A percentile compares a stretch with the other conserved stretches of the same genome.
Conservation (phyloP, 2,329 filamentous ascomycete genomes). For the Talaromyces sp. region DNA sequence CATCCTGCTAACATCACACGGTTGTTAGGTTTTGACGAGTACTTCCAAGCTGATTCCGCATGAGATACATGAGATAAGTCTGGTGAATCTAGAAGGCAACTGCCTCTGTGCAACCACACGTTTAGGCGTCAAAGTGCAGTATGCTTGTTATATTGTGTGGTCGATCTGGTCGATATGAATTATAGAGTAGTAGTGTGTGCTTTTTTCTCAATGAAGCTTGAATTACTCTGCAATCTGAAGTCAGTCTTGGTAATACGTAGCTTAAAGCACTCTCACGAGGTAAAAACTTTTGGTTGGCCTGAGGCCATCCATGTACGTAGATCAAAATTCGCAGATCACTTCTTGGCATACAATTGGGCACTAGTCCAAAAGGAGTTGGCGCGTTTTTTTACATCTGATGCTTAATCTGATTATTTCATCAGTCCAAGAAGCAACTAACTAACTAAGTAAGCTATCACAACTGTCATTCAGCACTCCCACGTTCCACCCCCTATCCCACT, state of each 20-base stretch:
- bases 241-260: too few relatives aligned
- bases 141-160: neutral
- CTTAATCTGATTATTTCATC: neutral
- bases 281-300: too few relatives aligned
- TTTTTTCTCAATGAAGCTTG: too few relatives aligned
- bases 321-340: neutral
- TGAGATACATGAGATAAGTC: neutral
- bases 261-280: too few relatives aligned
- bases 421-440: neutral
- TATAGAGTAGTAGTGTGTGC: too few relatives aligned
- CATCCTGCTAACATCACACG: constrained; percentile 1
- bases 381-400: neutral
- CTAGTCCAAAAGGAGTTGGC: neutral
- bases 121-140: neutral
- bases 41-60: neutral
- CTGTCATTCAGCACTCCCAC: neutral
- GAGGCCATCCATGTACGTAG: neutral
- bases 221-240: too few relatives aligned
- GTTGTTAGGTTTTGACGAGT: neutral
- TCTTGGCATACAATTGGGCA: neutral
- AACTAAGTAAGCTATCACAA: neutral
- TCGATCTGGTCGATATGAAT: neutral
- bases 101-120: neutral
- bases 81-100: neutral
- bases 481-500: neutral